Conservation (phyloP, 2,329 filamentous ascomycete genomes). For the Macrophomina tecta region DNA sequence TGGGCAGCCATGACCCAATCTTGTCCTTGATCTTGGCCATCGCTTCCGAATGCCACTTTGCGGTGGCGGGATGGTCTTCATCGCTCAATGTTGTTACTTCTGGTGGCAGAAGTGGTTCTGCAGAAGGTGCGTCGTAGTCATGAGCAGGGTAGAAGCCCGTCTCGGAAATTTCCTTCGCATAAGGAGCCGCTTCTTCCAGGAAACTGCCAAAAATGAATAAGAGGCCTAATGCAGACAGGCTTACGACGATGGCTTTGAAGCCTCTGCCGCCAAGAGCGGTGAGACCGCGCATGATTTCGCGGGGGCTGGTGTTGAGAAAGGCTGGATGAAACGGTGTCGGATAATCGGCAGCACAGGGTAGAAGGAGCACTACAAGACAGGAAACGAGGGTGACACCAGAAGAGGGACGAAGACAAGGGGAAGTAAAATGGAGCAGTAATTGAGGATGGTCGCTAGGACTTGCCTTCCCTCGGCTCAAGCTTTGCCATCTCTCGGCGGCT, state of each 20-base stretch:
- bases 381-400: slow-evolving; percentile 1
- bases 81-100: slow-evolving; percentile 1
- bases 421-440: background rate
- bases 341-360: background rate
- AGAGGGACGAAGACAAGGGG: slow-evolving; percentile 12
- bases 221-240: background rate
- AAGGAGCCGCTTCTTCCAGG: background rate
- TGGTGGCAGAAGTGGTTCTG: background rate
- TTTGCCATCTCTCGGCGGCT: background rate
- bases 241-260: background rate
- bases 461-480: slow-evolving; percentile 11
- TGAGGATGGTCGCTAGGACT: slow-evolving; percentile 5
- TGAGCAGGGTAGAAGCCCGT: slow-evolving; percentile 2
- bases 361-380: background rate
- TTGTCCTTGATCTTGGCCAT: slow-evolving; percentile 19
- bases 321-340: background rate
- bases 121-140: background rate
- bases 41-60: slow-evolving; percentile 4
- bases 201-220: background rate
- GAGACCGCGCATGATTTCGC: slow-evolving; percentile 8
- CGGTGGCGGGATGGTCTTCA: slow-evolving; percentile 15
- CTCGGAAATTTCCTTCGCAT: background rate
- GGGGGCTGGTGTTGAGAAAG: background rate
- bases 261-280: slow-evolving; percentile 4
- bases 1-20: background rate